Evolutionary conservation across 352 stramenopile genomes (phyloP).

Genomic region (Blastocystis sp.): DNA sequence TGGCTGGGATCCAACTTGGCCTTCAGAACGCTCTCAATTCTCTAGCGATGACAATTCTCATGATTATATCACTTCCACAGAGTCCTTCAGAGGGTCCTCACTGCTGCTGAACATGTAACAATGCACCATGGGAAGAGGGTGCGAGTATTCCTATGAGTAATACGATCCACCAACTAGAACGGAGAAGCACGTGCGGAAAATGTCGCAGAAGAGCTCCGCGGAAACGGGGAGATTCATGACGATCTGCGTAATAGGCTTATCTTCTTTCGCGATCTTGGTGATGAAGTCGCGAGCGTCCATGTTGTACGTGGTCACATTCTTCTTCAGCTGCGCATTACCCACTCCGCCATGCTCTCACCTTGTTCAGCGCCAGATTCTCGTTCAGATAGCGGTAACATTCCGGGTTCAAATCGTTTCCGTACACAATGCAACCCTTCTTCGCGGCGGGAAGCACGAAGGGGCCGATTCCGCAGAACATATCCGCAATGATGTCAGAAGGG

Average conservation of each 20-base stretch:
- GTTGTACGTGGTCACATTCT: constrained; percentile 77
- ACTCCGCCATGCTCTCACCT: constrained; percentile 73
- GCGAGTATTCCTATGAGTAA: constrained; percentile 33
- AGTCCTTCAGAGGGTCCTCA: constrained; percentile 76
- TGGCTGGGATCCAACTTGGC: constrained; percentile 73
- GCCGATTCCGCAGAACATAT: constrained; percentile 86
- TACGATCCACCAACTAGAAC: neutral
- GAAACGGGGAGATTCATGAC: constrained; percentile 83
- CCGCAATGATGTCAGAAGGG: constrained; percentile 76
- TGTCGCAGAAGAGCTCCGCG: constrained; percentile 77
- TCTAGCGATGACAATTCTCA: constrained; percentile 71
- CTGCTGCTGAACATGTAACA: constrained; percentile 68
- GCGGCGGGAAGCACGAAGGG: constrained; percentile 83
- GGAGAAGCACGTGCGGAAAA: constrained; percentile 53
- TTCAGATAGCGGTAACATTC: constrained; percentile 79
- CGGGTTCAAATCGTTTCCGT: constrained; percentile 84
- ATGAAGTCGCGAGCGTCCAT: constrained; percentile 81
- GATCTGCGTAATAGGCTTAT: constrained; percentile 80
- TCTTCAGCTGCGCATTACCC: constrained; percentile 41
- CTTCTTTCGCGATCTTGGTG: constrained; percentile 74
- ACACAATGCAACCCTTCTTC: constrained; percentile 77
- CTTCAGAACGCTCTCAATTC: constrained; percentile 76
- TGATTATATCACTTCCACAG: constrained; percentile 74
- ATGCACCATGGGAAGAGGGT: constrained; percentile 58
- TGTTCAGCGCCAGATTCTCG: constrained; percentile 79